phyloP scores from a whole-genome alignment of 805 yeast genomes.

The Saccharomycopsis sp. region DNA sequence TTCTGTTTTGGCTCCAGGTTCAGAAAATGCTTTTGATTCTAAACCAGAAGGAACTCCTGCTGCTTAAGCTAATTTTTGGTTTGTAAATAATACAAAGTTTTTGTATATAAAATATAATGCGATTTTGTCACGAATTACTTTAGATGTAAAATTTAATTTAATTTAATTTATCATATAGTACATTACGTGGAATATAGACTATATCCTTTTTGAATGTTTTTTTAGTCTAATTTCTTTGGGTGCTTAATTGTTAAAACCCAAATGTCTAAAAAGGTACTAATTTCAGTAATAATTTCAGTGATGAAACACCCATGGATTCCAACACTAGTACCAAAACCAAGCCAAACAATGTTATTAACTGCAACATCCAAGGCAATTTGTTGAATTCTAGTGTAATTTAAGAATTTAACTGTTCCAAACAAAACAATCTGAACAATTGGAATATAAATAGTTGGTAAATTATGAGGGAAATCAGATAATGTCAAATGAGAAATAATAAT shows the following conservation, averaged over 20 bases:
- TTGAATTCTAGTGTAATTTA: conserved; percentile 22
- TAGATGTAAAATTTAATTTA: neutral
- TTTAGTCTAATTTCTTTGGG: conserved; percentile 38
- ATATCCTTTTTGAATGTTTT: too few species aligned
- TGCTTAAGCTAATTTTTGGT: conserved; percentile 25
- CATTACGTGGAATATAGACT: neutral
- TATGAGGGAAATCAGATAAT: conserved; percentile 64
- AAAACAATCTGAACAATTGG: conserved; percentile 45
- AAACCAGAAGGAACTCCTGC: conserved; percentile 32
- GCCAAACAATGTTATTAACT: conserved; percentile 49
- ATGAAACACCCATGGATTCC: conserved; percentile 69
- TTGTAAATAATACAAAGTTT: neutral
- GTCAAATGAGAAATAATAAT: conserved; percentile 85
- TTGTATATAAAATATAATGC: conserved; percentile 6
- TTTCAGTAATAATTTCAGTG: conserved; percentile 69
- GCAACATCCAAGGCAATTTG: conserved; percentile 35
- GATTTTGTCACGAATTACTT: too few species aligned
- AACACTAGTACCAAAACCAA: conserved; percentile 59
- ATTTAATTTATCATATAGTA: neutral
- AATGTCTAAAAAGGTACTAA: conserved; percentile 76
- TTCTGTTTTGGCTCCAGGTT: conserved; percentile 66
- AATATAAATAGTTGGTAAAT: conserved; percentile 63
- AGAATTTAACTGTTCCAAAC: conserved; percentile 25
- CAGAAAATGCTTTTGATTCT: conserved; percentile 31
- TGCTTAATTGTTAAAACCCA: conserved; percentile 81